Evolutionary conservation across 805 yeast genomes (phyloP).

Genomic region (Pichia ethanolica): DNA sequence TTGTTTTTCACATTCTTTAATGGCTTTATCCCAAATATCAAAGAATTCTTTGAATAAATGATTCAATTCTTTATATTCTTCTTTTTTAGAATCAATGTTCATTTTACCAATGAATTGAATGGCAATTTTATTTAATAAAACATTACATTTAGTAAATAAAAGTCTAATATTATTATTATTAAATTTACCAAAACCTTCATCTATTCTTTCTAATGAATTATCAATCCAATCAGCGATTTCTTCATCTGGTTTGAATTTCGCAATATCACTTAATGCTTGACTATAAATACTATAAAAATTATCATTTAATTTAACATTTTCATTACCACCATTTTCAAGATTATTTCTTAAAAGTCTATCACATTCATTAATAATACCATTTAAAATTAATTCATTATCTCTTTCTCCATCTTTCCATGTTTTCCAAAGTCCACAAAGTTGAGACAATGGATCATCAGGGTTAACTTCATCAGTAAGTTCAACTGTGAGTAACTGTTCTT

Average conservation of each 20-base stretch:
- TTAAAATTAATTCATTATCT: slow-evolving; percentile 57
- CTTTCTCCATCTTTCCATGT: slow-evolving; percentile 50
- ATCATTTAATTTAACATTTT: slow-evolving; percentile 32
- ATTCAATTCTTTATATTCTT: slow-evolving; percentile 31
- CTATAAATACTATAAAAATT: slow-evolving; percentile 71
- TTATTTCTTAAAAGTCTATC: slow-evolving; percentile 62
- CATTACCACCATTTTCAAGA: slow-evolving; percentile 24
- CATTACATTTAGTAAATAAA: slow-evolving; percentile 48
- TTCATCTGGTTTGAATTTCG: slow-evolving; percentile 37
- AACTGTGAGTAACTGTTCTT: slow-evolving; percentile 41
- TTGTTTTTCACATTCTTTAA: slow-evolving; percentile 22
- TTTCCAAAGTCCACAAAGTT: slow-evolving; percentile 64
- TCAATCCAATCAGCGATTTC: slow-evolving; percentile 39
- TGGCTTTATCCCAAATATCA: slow-evolving; percentile 38
- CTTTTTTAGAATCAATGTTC: slow-evolving; percentile 31
- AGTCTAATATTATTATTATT: slow-evolving; percentile 35
- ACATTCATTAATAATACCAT: slow-evolving; percentile 90
- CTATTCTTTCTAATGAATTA: slow-evolving; percentile 66
- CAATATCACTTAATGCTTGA: slow-evolving; percentile 56
- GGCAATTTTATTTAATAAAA: slow-evolving; percentile 52
- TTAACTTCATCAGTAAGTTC: slow-evolving; percentile 65
- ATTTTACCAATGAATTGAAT: slow-evolving; percentile 48
- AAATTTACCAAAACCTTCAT: slow-evolving; percentile 45
- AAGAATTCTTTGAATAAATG: slow-evolving; percentile 41
- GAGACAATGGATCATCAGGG: slow-evolving; percentile 73